Base-by-base conservation (phyloP, 192 early-diverging fungal genomes). In the Dimargaris cristalligena region DNA sequence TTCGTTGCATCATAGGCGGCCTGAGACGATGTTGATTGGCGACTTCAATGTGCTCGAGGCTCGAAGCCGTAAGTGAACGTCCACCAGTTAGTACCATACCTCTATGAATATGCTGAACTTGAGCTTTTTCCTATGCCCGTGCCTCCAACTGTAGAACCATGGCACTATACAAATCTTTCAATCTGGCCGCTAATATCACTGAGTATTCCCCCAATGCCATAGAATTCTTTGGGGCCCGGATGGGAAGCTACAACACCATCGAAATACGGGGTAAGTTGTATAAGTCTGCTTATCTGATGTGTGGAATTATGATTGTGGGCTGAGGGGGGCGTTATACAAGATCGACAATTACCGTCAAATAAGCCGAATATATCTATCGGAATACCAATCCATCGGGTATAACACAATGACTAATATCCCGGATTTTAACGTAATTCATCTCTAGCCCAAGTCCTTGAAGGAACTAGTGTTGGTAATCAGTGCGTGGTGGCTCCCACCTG, bases 31-130 rank as follows among this genome's bases (percentile, higher is more conserved):
- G 55, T 62, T 76, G 23, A 84, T 89, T 62, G 85, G 85, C 1
- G 72, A 86, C 49, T 73, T 81, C 48, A 89, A 89, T 55, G 74
- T 82, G 9, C 82, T 89, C 68, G 83, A 87, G 68, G 83, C 85
- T 26, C 82, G 78, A 32, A 78, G 76, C 26, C 70, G 86, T 86
- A 67, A 64, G 75, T 67, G 18, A 35, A 34, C 48, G 10, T 31
- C 54, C 30, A 45, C 29, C 38, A 11, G 4, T 28, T 47, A 28
- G 28, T 32, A 28, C 23, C 1, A 52, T n/a, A 35, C 20, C 41
- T 41, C 13, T 11, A n/a, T 13, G 22, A 25, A 26, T 20, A 2
- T 3, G 13, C 1, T 26, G 22, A n/a, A 25, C 4, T 13, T 11
- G 13, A 4, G 26, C 49, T 4, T 50, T 1, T 2, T 50, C 13